Percentiles rank a stretch among this genome's conserved stretches.
phyloP scores from a whole-genome alignment of 1,284 basidiomycete species.

The Fistulinella cinereoalba region DNA sequence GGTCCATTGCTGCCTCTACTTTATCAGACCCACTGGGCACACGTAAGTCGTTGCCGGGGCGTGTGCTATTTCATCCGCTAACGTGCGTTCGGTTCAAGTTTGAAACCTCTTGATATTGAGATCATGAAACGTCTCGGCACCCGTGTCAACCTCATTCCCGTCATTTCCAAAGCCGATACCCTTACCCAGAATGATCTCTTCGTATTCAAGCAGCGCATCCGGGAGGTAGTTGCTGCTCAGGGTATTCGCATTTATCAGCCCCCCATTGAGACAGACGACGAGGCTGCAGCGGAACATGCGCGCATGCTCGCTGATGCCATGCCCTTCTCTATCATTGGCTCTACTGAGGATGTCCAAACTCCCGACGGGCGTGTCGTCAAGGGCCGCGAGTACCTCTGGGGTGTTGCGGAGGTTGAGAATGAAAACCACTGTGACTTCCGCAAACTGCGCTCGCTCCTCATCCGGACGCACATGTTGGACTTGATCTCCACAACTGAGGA shows the following conservation, averaged over 20 bases:
- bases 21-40: slow-evolving; percentile 94
- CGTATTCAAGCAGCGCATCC: slow-evolving; percentile 92
- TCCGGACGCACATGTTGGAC: slow-evolving; percentile 99
- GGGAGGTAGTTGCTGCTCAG: slow-evolving; percentile 88
- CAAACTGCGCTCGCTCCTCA: slow-evolving; percentile 93
- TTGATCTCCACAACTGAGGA: slow-evolving; percentile 96
- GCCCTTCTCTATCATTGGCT: slow-evolving; percentile 98
- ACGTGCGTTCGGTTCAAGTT: slow-evolving; percentile 41
- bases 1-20: slow-evolving; percentile 97
- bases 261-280: slow-evolving; percentile 90
- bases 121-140: slow-evolving; percentile 95
- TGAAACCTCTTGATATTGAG: slow-evolving; percentile 98
- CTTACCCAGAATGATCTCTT: slow-evolving; percentile 91
- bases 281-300: slow-evolving; percentile 85
- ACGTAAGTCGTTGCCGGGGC: slow-evolving; percentile 81
- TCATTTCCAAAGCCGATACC: slow-evolving; percentile 95
- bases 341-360: slow-evolving; percentile 91
- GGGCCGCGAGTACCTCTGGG: slow-evolving; percentile 99
- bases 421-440: slow-evolving; percentile 99
- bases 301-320: slow-evolving; percentile 85
- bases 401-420: slow-evolving; percentile 99
- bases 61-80: background rate
- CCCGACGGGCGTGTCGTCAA: slow-evolving; percentile 92
- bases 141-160: slow-evolving; percentile 95
- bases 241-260: slow-evolving; percentile 95